These are phyloP conservation scores for Ziziphus jujuba DNA, from an alignment of 306 rosid species.

Conservation along the genomic window DNA sequence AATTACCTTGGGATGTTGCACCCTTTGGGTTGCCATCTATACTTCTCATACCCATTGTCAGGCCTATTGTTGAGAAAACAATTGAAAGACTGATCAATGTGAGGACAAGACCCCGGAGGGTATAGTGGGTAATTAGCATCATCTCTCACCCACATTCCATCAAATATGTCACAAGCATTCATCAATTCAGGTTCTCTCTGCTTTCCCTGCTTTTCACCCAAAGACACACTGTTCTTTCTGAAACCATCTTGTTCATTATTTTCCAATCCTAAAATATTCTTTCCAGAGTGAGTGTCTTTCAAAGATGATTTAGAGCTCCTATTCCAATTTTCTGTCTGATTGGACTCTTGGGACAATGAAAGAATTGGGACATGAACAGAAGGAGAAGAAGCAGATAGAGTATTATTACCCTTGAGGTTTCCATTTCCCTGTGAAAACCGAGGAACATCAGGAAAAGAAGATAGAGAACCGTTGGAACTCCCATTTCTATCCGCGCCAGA, in stretches of 20 bases:
- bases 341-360: constrained; percentile 8
- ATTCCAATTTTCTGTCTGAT: background rate
- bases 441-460: background rate
- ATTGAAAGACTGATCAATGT: constrained; percentile 23
- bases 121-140: constrained; percentile 16
- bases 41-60: constrained; percentile 22
- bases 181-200: background rate
- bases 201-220: background rate
- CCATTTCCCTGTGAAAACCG: background rate
- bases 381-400: too few relatives aligned
- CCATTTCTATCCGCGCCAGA: background rate
- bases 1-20: constrained; percentile 29
- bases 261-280: too few relatives aligned
- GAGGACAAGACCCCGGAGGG: constrained; percentile 23
- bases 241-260: background rate
- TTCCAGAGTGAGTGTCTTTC: too few relatives aligned
- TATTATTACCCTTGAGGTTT: background rate
- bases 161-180: constrained; percentile 20
- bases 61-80: constrained; percentile 26
- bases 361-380: background rate
- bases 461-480: background rate
- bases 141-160: constrained; percentile 29
- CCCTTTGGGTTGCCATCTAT: constrained; percentile 25
- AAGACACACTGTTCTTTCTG: background rate
- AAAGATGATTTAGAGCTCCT: too few relatives aligned